phyloP scores from a whole-genome alignment of 148 eudicot genomes.

The Polygonum aviculare region DNA sequence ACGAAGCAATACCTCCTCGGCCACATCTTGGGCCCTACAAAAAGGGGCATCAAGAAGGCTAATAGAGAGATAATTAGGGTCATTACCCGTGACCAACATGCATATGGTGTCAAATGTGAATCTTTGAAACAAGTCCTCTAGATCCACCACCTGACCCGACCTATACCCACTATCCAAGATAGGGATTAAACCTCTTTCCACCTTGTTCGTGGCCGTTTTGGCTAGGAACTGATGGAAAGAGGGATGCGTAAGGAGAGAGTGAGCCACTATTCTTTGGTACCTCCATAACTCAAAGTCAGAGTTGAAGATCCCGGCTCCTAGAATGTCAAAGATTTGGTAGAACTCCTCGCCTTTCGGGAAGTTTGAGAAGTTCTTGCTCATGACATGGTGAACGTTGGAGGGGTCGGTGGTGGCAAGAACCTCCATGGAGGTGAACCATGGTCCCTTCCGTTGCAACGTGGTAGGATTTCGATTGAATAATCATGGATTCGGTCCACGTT shows the following conservation, averaged over 20 bases:
- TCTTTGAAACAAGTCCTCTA: conserved; percentile 19
- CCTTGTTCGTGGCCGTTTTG: conserved; percentile 16
- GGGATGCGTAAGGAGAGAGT: conserved; percentile 15
- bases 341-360: conserved; percentile 33
- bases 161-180: conserved; percentile 17
- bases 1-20: conserved; percentile 18
- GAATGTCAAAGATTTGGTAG: conserved; percentile 25
- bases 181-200: conserved; percentile 20
- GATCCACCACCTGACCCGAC: conserved; percentile 19
- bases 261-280: conserved; percentile 20
- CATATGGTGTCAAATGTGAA: conserved; percentile 32
- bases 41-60: conserved; percentile 26
- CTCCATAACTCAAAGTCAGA: conserved; percentile 28
- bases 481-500: not conserved
- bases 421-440: conserved; percentile 34
- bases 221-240: conserved; percentile 16
- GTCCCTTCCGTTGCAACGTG: conserved; percentile 24
- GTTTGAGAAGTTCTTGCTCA: conserved; percentile 30
- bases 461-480: not conserved
- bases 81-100: conserved; percentile 28
- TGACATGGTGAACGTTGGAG: conserved; percentile 26
- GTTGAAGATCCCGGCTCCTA: conserved; percentile 41
- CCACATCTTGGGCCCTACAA: conserved; percentile 35
- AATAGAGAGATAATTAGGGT: conserved; percentile 23
- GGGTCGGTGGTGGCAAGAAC: conserved; percentile 24